A percentile compares a stretch with the other conserved stretches of the same genome.
Evolutionary conservation across 306 rosid genomes (phyloP).

Genomic region (Ormosia semicastrata): DNA sequence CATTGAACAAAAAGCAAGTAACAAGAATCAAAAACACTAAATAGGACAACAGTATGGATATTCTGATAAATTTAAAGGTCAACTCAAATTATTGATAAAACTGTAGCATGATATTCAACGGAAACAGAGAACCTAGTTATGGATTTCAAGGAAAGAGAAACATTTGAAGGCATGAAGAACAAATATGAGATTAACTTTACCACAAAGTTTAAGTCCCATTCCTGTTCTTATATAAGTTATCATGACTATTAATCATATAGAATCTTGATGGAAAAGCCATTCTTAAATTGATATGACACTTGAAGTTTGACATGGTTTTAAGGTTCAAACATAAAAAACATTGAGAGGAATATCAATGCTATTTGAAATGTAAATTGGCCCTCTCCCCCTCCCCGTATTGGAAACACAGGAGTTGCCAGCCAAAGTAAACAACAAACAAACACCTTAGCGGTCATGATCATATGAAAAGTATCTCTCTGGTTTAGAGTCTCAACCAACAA

Average conservation of each 20-base stretch:
- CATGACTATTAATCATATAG: background rate
- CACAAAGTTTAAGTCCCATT: background rate
- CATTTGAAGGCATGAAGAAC: constrained; percentile 11
- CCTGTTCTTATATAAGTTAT: background rate
- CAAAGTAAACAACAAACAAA: background rate
- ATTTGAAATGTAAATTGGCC: background rate
- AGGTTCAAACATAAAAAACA: background rate
- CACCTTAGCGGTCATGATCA: too few species aligned
- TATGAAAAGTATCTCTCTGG: too few species aligned
- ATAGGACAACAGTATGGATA: background rate
- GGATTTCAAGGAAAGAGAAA: constrained; percentile 15
- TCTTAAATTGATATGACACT: background rate
- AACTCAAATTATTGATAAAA: background rate
- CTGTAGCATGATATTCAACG: background rate
- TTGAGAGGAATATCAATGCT: background rate
- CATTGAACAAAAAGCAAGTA: too few species aligned
- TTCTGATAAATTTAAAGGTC: background rate
- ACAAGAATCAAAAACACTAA: constrained; percentile 29
- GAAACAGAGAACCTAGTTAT: background rate
- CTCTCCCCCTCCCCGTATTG: background rate
- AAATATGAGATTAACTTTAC: background rate
- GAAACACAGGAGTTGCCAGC: background rate
- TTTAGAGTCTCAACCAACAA: background rate
- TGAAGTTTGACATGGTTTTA: background rate
- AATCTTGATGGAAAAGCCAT: background rate